Conservation (phyloP, 129 eudicot species). For the Helianthus tuberosus region DNA sequence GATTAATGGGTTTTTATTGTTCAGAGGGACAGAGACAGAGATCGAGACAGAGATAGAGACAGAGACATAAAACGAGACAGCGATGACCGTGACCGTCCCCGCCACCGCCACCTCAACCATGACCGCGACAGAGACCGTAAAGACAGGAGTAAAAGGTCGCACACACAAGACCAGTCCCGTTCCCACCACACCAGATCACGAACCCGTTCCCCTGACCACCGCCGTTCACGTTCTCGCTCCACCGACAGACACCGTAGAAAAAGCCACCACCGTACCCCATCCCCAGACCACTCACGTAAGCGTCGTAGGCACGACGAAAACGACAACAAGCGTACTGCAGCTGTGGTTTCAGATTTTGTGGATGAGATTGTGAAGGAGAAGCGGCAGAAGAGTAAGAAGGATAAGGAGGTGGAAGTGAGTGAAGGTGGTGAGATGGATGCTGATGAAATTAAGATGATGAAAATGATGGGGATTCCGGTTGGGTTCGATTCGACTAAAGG, state of each 20-base stretch:
- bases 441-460: conserved; percentile 92
- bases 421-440: conserved; percentile 56
- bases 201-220: conserved; percentile 66
- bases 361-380: conserved; percentile 68
- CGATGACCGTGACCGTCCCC: too few relatives aligned
- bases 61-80: too few relatives aligned
- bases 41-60: too few relatives aligned
- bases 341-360: conserved; percentile 57
- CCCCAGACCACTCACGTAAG: conserved; percentile 61
- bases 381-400: conserved; percentile 48
- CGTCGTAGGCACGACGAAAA: conserved; percentile 62
- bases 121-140: too few relatives aligned
- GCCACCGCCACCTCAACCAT: too few relatives aligned
- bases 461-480: conserved; percentile 90
- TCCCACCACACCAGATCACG: conserved; percentile 68
- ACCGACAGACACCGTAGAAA: conserved; percentile 44
- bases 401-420: conserved; percentile 24
- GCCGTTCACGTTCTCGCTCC: conserved; percentile 49
- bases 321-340: conserved; percentile 38
- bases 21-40: too few relatives aligned
- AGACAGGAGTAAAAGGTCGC: too few relatives aligned
- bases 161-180: too few relatives aligned
- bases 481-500: conserved; percentile 98
- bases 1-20: too few relatives aligned
- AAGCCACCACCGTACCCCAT: conserved; percentile 48